Conservation (phyloP, 352 stramenopile species). For the Pythium aristosporum region DNA sequence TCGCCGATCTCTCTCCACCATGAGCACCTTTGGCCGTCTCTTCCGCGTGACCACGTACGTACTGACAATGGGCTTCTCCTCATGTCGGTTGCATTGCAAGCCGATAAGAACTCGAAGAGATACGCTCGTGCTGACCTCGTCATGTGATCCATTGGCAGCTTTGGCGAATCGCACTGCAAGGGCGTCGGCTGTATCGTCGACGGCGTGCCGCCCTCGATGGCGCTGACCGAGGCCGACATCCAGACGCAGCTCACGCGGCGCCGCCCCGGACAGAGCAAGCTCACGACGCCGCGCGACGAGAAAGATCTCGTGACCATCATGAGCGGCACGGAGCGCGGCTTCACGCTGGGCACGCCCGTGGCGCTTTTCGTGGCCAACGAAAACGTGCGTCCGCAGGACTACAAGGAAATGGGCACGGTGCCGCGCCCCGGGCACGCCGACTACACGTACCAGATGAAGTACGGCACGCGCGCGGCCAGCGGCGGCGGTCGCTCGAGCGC, state of each 20-base stretch:
- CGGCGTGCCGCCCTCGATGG: slow-evolving; percentile 95
- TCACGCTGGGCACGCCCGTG: slow-evolving; percentile 96
- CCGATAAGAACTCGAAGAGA: slow-evolving; percentile 3
- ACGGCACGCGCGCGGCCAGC: slow-evolving; percentile 96
- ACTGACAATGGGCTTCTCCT: neutral
- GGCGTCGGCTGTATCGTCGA: slow-evolving; percentile 97
- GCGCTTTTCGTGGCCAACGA: slow-evolving; percentile 97
- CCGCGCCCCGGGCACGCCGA: slow-evolving; percentile 95
- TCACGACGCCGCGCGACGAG: slow-evolving; percentile 98
- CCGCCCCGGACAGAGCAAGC: slow-evolving; percentile 96
- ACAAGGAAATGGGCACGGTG: slow-evolving; percentile 96
- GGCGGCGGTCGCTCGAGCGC: slow-evolving; percentile 95
- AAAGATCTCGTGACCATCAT: slow-evolving; percentile 97
- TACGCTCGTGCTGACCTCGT: neutral
- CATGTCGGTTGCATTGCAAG: neutral
- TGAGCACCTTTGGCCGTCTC: slow-evolving; percentile 95
- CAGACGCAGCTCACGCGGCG: slow-evolving; percentile 97
- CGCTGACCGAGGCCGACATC: slow-evolving; percentile 94
- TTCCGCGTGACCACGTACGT: slow-evolving; percentile 97
- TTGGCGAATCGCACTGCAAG: slow-evolving; percentile 98
- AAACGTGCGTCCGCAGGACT: slow-evolving; percentile 95
- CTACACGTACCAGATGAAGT: slow-evolving; percentile 99
- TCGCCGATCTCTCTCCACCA: slow-evolving; percentile 26
- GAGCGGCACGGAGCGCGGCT: slow-evolving; percentile 92
- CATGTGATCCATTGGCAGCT: slow-evolving; percentile 40